Percentiles rank a stretch among this genome's conserved stretches.
These are phyloP conservation scores for Quercus dentata DNA, from an alignment of 306 rosid species.

Conservation along the genomic window DNA sequence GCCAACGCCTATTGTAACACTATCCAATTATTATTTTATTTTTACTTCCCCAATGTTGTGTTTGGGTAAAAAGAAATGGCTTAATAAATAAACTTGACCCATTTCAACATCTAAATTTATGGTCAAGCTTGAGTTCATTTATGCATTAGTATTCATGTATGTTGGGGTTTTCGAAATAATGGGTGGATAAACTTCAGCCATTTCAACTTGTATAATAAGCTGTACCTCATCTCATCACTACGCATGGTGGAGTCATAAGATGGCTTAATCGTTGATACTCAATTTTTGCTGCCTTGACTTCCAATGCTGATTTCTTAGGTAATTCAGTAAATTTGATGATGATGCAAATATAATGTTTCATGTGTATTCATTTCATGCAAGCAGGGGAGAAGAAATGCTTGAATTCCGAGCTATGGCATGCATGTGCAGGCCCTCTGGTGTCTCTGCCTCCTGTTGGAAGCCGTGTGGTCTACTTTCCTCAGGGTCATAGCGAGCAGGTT, in stretches of 20 bases:
- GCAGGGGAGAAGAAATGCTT: slow-evolving; percentile 67
- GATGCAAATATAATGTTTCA: slow-evolving; percentile 6
- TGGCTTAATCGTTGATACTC: slow-evolving; percentile 3
- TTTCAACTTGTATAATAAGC: not conserved
- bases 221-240: too few relatives aligned
- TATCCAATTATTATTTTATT: too few relatives aligned
- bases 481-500: slow-evolving; percentile 84
- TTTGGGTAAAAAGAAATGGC: not conserved
- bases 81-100: not conserved
- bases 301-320: not conserved
- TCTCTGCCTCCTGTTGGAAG: slow-evolving; percentile 68
- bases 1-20: too few relatives aligned
- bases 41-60: not conserved
- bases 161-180: not conserved
- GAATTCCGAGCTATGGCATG: slow-evolving; percentile 81
- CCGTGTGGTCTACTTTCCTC: slow-evolving; percentile 73
- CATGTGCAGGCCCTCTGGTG: slow-evolving; percentile 77
- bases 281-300: slow-evolving; percentile 1
- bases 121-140: not conserved
- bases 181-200: not conserved
- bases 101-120: not conserved
- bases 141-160: not conserved
- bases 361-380: slow-evolving; percentile 14
- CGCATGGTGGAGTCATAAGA: too few relatives aligned
- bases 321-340: slow-evolving; percentile 1